Evolutionary conservation across 148 eudicot species (phyloP).

Genomic region (Rhododendron mucronatum): DNA sequence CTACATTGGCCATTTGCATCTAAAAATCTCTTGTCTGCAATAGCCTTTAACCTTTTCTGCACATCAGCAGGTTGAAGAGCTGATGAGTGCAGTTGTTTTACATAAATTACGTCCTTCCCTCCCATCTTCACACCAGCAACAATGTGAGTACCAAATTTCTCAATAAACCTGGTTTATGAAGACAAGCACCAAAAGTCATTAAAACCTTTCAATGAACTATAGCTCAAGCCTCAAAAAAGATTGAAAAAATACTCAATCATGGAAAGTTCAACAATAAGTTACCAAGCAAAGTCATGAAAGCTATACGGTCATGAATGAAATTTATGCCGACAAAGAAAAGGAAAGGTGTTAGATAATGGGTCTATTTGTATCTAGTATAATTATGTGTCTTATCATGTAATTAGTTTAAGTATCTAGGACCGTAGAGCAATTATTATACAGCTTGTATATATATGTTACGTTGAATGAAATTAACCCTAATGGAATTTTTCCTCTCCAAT

Average conservation of each 20-base stretch:
- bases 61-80: slow-evolving; percentile 86
- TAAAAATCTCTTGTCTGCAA: slow-evolving; percentile 83
- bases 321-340: not conserved
- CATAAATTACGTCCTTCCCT: slow-evolving; percentile 89
- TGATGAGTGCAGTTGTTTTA: slow-evolving; percentile 89
- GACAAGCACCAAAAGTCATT: slow-evolving; percentile 1
- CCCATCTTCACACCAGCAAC: slow-evolving; percentile 97
- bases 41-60: slow-evolving; percentile 75
- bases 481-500: too few relatives aligned
- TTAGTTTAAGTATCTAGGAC: too few relatives aligned
- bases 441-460: too few relatives aligned
- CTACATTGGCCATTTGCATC: slow-evolving; percentile 52
- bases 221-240: not conserved
- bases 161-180: slow-evolving; percentile 67
- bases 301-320: not conserved
- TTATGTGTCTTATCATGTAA: too few relatives aligned
- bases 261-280: not conserved
- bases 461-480: too few relatives aligned
- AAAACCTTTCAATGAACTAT: not conserved
- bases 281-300: not conserved
- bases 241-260: not conserved
- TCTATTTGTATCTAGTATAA: too few relatives aligned
- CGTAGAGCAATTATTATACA: too few relatives aligned
- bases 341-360: not conserved
- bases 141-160: slow-evolving; percentile 85